phyloP scores from a whole-genome alignment of 129 eudicot species.

The Solidago caesia region DNA sequence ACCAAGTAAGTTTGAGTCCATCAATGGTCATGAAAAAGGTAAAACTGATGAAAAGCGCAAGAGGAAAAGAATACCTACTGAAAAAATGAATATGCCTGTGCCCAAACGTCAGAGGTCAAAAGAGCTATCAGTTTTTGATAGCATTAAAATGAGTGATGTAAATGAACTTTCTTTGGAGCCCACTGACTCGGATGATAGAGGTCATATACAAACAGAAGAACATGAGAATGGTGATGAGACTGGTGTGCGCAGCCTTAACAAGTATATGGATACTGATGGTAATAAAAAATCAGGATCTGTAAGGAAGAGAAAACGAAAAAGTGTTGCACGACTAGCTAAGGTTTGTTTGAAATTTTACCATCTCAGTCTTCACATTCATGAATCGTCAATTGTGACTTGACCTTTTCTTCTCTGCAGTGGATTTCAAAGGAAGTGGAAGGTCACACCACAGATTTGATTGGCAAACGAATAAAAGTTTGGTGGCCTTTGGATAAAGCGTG shows the following conservation, averaged over 20 bases:
- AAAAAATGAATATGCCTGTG: slow-evolving; percentile 41
- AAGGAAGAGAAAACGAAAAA: slow-evolving; percentile 59
- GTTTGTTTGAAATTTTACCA: slow-evolving; percentile 38
- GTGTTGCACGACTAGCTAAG: slow-evolving; percentile 68
- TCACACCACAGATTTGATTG: slow-evolving; percentile 67
- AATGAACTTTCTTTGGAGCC: slow-evolving; percentile 21
- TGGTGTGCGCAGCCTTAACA: slow-evolving; percentile 47
- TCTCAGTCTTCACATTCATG: background rate
- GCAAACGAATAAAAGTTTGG: slow-evolving; percentile 78
- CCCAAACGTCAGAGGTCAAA: slow-evolving; percentile 69
- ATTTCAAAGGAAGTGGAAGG: slow-evolving; percentile 55
- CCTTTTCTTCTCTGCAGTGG: slow-evolving; percentile 45
- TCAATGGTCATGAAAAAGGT: slow-evolving; percentile 48
- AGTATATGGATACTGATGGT: slow-evolving; percentile 30
- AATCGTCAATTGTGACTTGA: slow-evolving; percentile 4
- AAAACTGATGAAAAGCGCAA: slow-evolving; percentile 34
- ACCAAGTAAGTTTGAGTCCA: slow-evolving; percentile 41
- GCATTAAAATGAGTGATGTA: slow-evolving; percentile 52
- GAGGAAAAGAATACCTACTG: slow-evolving; percentile 47
- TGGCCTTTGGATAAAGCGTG: slow-evolving; percentile 96
- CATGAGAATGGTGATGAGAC: slow-evolving; percentile 32
- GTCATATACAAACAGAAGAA: slow-evolving; percentile 35
- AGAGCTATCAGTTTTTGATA: slow-evolving; percentile 40
- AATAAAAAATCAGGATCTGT: slow-evolving; percentile 42
- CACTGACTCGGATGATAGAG: slow-evolving; percentile 37